Conservation (phyloP, 371 early-diverging fungal species). For the Gilbertella persicaria region DNA sequence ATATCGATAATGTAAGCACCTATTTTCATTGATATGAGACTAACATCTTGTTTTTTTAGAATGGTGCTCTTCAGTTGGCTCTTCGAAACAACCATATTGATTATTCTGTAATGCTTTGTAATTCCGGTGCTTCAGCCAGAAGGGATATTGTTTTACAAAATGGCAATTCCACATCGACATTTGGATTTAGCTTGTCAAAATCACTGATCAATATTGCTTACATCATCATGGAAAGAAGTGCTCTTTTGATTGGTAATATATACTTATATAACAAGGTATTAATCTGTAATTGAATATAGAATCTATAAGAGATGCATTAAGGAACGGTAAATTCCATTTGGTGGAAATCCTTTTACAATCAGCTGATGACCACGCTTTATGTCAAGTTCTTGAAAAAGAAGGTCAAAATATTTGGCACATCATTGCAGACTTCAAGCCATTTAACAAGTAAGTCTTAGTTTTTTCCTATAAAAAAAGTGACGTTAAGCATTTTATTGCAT, state of each 20-base stretch:
- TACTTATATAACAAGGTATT: background rate
- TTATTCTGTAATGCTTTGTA: slow-evolving; percentile 55
- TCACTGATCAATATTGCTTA: slow-evolving; percentile 59
- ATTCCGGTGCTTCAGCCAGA: slow-evolving; percentile 39
- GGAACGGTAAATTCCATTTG: slow-evolving; percentile 54
- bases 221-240: slow-evolving; percentile 46
- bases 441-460: slow-evolving; percentile 24
- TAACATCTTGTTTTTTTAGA: slow-evolving; percentile 20
- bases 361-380: slow-evolving; percentile 12
- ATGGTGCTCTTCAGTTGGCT: slow-evolving; percentile 52
- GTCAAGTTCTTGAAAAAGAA: slow-evolving; percentile 7
- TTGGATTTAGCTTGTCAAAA: slow-evolving; percentile 41
- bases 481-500: background rate
- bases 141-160: slow-evolving; percentile 32
- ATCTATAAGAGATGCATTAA: slow-evolving; percentile 49
- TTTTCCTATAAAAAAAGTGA: background rate
- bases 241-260: slow-evolving; percentile 30
- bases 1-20: slow-evolving; percentile 49
- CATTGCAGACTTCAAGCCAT: slow-evolving; percentile 46
- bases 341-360: slow-evolving; percentile 43
- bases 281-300: slow-evolving; percentile 13
- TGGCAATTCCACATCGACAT: slow-evolving; percentile 31
- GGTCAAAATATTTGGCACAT: slow-evolving; percentile 54
- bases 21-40: too few relatives aligned
- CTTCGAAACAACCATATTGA: slow-evolving; percentile 54